Conservation (phyloP, 768 basidiomycete genomes). For the Mycena polygramma region DNA sequence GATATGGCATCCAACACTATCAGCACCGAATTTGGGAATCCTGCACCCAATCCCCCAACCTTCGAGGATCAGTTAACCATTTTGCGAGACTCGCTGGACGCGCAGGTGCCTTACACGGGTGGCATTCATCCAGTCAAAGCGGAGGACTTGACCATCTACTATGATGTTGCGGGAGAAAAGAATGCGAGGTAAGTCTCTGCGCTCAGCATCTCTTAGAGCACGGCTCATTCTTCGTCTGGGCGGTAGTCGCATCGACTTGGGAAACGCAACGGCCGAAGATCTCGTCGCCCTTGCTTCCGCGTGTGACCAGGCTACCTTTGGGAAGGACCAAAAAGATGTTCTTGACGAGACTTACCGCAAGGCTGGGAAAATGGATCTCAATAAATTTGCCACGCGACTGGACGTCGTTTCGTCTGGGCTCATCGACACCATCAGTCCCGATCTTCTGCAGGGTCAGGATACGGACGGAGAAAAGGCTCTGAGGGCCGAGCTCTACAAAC, state of each 20-base stretch:
- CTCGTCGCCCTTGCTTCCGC: slow-evolving; percentile 39
- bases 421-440: slow-evolving; percentile 40
- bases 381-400: slow-evolving; percentile 47
- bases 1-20: no score
- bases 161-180: neutral
- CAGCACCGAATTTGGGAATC: no score
- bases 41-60: no score
- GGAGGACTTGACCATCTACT: neutral
- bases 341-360: slow-evolving; percentile 48
- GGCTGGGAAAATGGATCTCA: slow-evolving; percentile 45
- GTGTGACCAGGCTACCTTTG: slow-evolving; percentile 47
- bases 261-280: slow-evolving; percentile 6
- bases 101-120: neutral
- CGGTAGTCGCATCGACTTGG: neutral
- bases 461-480: slow-evolving; percentile 30
- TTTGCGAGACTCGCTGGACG: neutral
- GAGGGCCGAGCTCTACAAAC: slow-evolving; percentile 49
- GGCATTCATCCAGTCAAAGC: no score
- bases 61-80: neutral
- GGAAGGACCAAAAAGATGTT: slow-evolving; percentile 43
- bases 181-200: neutral
- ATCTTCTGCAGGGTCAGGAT: slow-evolving; percentile 37
- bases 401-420: slow-evolving; percentile 43
- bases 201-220: neutral
- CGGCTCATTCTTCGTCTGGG: neutral